These are phyloP conservation scores for Saprolegnia diclina DNA, from an alignment of 352 stramenopile genomes.

Conservation along the genomic window DNA sequence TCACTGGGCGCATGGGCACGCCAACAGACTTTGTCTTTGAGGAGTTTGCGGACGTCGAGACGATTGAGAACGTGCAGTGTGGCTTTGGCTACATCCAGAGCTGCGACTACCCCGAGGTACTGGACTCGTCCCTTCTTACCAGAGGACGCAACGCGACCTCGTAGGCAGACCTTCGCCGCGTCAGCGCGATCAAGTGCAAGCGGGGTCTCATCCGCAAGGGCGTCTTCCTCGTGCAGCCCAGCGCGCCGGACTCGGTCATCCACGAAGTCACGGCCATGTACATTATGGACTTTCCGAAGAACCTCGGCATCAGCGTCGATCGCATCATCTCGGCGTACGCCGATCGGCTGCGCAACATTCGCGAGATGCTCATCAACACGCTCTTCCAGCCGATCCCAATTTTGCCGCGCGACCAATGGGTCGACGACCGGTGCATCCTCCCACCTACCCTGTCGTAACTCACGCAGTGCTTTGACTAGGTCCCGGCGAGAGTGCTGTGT, in stretches of 20 bases:
- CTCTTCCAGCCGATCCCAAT: slow-evolving; percentile 68
- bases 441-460: neutral
- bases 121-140: slow-evolving; percentile 56
- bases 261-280: slow-evolving; percentile 84
- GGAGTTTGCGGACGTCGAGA: slow-evolving; percentile 79
- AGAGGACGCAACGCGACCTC: slow-evolving; percentile 40
- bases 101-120: slow-evolving; percentile 70
- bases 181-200: slow-evolving; percentile 58
- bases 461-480: neutral
- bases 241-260: slow-evolving; percentile 33
- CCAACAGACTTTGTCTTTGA: slow-evolving; percentile 84
- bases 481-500: slow-evolving; percentile 53
- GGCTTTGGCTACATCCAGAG: slow-evolving; percentile 75
- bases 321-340: slow-evolving; percentile 73
- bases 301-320: slow-evolving; percentile 58
- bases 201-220: slow-evolving; percentile 78
- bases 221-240: slow-evolving; percentile 57
- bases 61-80: slow-evolving; percentile 35
- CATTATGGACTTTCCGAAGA: slow-evolving; percentile 80
- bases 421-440: slow-evolving; percentile 7
- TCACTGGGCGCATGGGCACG: slow-evolving; percentile 75
- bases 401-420: slow-evolving; percentile 51
- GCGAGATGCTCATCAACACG: slow-evolving; percentile 78
- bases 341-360: slow-evolving; percentile 67
- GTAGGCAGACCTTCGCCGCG: slow-evolving; percentile 8